A percentile compares a stretch with the other conserved stretches of the same genome.
Conservation (phyloP, 352 stramenopile species). For the Pythium sp. region DNA sequence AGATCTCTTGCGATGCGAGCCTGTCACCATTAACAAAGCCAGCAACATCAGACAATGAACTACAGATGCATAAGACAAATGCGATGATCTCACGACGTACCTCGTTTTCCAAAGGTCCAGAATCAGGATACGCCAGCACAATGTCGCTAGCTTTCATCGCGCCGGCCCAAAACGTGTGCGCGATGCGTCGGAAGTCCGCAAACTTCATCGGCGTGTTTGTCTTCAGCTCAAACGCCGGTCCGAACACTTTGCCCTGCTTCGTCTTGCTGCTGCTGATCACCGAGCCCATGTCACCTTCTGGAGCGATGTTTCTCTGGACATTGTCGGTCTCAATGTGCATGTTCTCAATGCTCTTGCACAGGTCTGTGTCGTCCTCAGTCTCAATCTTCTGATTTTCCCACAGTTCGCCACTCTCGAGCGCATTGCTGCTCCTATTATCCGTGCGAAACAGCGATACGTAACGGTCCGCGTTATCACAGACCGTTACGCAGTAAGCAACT, state of each 20-base stretch:
- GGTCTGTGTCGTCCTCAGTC: background rate
- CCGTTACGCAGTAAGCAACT: background rate
- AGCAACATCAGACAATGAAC: background rate
- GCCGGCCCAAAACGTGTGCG: constrained; percentile 1
- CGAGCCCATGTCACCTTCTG: background rate
- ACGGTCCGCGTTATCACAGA: no score
- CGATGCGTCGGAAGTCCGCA: constrained; percentile 10
- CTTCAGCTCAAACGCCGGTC: constrained; percentile 18
- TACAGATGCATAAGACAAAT: background rate
- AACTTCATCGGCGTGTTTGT: constrained; percentile 12
- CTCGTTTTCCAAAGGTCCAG: background rate
- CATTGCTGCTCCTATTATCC: background rate
- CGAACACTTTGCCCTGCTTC: constrained; percentile 5
- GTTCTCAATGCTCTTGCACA: constrained; percentile 14
- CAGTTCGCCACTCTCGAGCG: background rate
- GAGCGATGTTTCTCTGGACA: constrained; percentile 6
- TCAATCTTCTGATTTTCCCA: background rate
- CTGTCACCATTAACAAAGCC: background rate
- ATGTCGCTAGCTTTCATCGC: background rate
- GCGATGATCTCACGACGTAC: background rate
- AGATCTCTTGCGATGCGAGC: background rate
- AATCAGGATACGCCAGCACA: background rate
- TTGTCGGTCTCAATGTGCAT: constrained; percentile 15
- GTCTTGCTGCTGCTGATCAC: constrained; percentile 16
- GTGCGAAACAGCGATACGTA: background rate